Evolutionary conservation across 1,284 basidiomycete species (phyloP).

Genomic region (Cystobasidium slooffiae): DNA sequence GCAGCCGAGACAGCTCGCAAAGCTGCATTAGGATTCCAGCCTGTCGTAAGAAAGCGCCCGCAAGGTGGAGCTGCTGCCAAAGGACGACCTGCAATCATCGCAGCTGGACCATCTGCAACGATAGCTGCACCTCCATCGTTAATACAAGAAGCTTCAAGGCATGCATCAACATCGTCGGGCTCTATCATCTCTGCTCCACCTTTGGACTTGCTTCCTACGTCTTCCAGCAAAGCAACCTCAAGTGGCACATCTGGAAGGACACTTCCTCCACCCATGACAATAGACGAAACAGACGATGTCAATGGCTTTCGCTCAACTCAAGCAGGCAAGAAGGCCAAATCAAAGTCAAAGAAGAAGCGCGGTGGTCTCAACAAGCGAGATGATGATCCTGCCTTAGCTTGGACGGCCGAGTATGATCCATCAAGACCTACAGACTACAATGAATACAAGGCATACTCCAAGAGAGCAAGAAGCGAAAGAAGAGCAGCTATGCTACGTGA

Average conservation of each 20-base stretch:
- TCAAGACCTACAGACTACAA: conserved; percentile 77
- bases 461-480: conserved; percentile 26
- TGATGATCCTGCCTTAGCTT: conserved; percentile 50
- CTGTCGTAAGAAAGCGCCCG: conserved; percentile 48
- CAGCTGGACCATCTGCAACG: conserved; percentile 35
- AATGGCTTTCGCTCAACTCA: conserved; percentile 67
- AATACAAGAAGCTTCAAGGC: conserved; percentile 16
- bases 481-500: conserved; percentile 19
- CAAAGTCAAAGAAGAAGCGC: conserved; percentile 56
- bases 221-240: background rate
- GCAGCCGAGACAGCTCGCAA: conserved; percentile 18
- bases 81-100: conserved; percentile 16
- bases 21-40: conserved; percentile 51
- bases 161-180: conserved; percentile 10
- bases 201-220: conserved; percentile 11
- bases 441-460: conserved; percentile 36
- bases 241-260: conserved; percentile 21
- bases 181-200: conserved; percentile 3
- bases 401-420: conserved; percentile 73
- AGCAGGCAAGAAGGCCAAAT: conserved; percentile 57
- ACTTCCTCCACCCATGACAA: conserved; percentile 49
- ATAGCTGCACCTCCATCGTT: conserved; percentile 43
- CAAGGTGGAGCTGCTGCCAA: background rate
- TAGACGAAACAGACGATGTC: conserved; percentile 66
- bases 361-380: conserved; percentile 43